Evolutionary conservation across 2,329 filamentous ascomycete species (phyloP), one percentile per base, ranked within the genome.

Genomic region (Verticillium longisporum): DNA sequence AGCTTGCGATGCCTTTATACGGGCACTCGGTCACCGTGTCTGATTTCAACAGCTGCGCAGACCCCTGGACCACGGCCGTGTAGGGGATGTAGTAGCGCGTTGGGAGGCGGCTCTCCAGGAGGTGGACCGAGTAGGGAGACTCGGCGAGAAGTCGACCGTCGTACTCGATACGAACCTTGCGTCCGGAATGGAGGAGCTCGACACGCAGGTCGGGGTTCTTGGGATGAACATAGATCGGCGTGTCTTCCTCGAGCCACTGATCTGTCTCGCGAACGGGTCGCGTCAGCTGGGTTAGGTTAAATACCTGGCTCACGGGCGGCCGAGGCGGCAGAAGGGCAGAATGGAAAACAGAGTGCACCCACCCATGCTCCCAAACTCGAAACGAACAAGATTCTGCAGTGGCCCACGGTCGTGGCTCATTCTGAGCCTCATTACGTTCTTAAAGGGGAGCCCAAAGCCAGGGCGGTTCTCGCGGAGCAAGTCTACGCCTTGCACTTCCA

Each of bases 131-230:
- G 2, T 76, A 77, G 1, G 68, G 65, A 0, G 80, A 75, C 15
- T 79, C 75, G n/a, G 78, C 80, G 1, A 88, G 71, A 0, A 75
- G 73, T 2, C 68, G 69, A 2, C 83, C 83, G 7, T 74, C 70
- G 4, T 83, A 65, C 26, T 75, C 75, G 41, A 89, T 75, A 11
- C 80, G 75, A 37, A 89, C 70, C 1, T 71, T 71, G 1, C 87
- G 81, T 1, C 77, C 75, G 0, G 85, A 88, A 1, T 76, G 75
- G 5, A 89, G 70, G 32, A 86, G 80, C 61, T 89, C 86, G 62
- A 90, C 75, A 13, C 87, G 80, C 65, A 87, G 87, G 73, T 83
- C 88, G 0, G 87, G 87, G 60, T 89, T 86, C 64, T 88, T 88
- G 0, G 87, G 86, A 62, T 90, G 87, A 3, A 84, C 78, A 66